Percentiles rank a stretch among this genome's conserved stretches.
Evolutionary conservation across 202 grass and related monocot genomes (phyloP).

Genomic region (Cymbopogon flexuosus): DNA sequence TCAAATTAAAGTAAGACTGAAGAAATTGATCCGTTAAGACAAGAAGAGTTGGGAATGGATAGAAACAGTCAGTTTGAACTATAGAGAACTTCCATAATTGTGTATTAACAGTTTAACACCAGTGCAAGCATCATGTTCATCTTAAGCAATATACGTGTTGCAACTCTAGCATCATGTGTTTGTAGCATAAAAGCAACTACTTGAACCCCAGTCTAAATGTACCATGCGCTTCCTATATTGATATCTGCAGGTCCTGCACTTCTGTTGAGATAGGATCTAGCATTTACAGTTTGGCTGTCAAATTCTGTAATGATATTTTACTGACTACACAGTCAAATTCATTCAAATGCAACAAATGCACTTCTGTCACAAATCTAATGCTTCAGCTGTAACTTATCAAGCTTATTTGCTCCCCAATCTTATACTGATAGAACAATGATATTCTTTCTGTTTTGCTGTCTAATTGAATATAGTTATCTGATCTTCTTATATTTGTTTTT

Average conservation of each 20-base stretch:
- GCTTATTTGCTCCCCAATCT: not conserved
- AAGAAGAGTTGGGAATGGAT: too few species aligned
- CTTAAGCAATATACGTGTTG: conserved; percentile 5
- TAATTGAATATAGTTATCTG: conserved; percentile 22
- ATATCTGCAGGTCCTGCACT: too few species aligned
- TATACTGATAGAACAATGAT: not conserved
- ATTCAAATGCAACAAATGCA: not conserved
- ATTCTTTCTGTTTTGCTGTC: not conserved
- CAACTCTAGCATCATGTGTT: not conserved
- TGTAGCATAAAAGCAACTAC: conserved; percentile 1
- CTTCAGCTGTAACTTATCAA: not conserved
- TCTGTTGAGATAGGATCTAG: not conserved
- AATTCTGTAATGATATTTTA: not conserved
- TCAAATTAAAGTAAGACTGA: too few species aligned
- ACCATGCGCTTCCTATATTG: not conserved
- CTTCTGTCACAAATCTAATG: not conserved
- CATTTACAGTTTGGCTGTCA: not conserved
- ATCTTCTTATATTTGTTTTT: not conserved
- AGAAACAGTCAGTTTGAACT: too few species aligned
- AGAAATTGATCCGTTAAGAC: too few species aligned
- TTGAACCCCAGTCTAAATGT: not conserved
- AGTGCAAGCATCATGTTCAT: not conserved
- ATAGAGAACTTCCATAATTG: too few species aligned
- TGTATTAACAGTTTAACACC: too few species aligned
- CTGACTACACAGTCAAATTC: not conserved